Percentiles rank a stretch among this genome's conserved stretches.
Conservation (phyloP, 2,329 filamentous ascomycete species). For the Neonectria faginata region DNA sequence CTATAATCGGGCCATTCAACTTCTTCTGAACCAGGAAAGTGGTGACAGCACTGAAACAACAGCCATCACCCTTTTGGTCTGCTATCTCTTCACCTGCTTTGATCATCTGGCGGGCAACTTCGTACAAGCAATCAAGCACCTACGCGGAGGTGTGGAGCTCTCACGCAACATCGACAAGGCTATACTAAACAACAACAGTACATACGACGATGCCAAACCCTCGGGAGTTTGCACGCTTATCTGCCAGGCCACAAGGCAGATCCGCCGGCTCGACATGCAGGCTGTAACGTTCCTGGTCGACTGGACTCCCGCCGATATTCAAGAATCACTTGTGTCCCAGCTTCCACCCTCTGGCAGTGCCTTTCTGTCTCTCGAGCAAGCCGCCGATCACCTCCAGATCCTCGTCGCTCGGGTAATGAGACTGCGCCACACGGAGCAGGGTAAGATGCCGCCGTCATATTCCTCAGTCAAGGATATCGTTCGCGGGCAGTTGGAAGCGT, state of each 20-base stretch:
- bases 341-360: constrained; percentile 28
- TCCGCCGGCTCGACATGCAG: constrained; percentile 53
- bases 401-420: constrained; percentile 48
- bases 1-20: constrained; percentile 48
- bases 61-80: constrained; percentile 52
- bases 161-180: constrained; percentile 39
- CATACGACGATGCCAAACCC: constrained; percentile 21
- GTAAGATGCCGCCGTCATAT: constrained; percentile 21
- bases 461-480: constrained; percentile 28
- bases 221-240: constrained; percentile 42
- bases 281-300: constrained; percentile 50
- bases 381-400: constrained; percentile 48
- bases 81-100: constrained; percentile 55
- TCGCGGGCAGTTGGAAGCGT: constrained; percentile 42
- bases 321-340: constrained; percentile 36
- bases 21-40: constrained; percentile 44
- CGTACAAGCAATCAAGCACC: constrained; percentile 51
- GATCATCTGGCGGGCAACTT: constrained; percentile 52
- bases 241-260: constrained; percentile 48
- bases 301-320: constrained; percentile 48
- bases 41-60: constrained; percentile 41
- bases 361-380: constrained; percentile 49
- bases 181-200: constrained; percentile 18
- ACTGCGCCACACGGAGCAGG: constrained; percentile 42
- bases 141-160: constrained; percentile 51